Base-by-base conservation (phyloP, 805 yeast species). In the Ogataea paraovalis region DNA sequence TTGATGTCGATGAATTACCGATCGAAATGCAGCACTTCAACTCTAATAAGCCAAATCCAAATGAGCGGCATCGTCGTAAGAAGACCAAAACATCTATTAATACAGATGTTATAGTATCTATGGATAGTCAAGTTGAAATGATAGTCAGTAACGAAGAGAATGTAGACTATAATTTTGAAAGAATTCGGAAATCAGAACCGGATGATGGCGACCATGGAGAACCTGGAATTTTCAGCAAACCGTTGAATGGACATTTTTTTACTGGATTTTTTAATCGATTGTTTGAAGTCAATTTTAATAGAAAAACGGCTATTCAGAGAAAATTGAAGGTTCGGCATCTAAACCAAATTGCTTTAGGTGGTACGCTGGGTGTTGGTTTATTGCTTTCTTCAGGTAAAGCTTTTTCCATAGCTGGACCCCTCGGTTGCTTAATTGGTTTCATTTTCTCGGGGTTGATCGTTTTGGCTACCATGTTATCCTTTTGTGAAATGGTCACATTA, bases 401-500 rank as follows among this genome's bases (percentile, higher is more conserved):
- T 0, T 74, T 86, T 44, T 73, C 82, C 18, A 80, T 82, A 16
- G 85, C 87, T 2, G 95, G 95, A 2, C 92, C 92, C 0, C 68
- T 86, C 44, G 95, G 95, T 0, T 79, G 88, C 8, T 65, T 86
- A 4, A 55, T 86, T 13, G 91, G 92, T 1, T 85, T 82, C 59
- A 46, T 74, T 0, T 66, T 85, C 9, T 74, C 87, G 23, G 94
- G 91, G 0, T 58, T 79, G 1, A 70, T 86, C 12, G 90, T 86
- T 2, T 61, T 83, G 22, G 76, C 84, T 1, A 82, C 92, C 1
- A 80, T 86, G 76, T 66, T 82, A 14, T 82, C 89, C 4, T 83
- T 85, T 62, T 87, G 92, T 49, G 95, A 86, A 62, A 85, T 86
- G 85, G 84, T 85, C 4, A 83, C 94, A 0, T 71, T 87, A 48